Evolutionary conservation across 2,329 filamentous ascomycete genomes (phyloP).

Genomic region (Colletotrichum salicis): DNA sequence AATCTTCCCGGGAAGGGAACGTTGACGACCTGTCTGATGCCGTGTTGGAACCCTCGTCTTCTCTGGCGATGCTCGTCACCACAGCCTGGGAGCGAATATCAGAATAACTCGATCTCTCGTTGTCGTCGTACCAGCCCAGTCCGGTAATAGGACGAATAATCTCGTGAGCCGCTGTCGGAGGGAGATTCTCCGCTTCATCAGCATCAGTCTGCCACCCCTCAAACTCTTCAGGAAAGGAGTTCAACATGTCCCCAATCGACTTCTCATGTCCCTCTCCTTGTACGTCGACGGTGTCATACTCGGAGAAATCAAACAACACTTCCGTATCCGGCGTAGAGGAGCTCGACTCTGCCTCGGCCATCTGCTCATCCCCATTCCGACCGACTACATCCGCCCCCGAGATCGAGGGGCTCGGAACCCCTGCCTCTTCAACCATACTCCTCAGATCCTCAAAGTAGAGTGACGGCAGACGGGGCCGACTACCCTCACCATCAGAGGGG

Average conservation of each 20-base stretch:
- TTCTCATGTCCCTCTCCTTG: neutral
- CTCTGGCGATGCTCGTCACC: neutral
- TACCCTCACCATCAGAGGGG: neutral
- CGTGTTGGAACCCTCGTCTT: neutral
- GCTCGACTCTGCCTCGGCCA: neutral
- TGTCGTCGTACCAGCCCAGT: conserved; percentile 15
- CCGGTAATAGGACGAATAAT: neutral
- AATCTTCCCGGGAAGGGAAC: neutral
- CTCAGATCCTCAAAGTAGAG: neutral
- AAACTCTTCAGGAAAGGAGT: neutral
- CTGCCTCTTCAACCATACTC: neutral
- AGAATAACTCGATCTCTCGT: neutral
- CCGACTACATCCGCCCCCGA: neutral
- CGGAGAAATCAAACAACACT: neutral
- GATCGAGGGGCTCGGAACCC: neutral
- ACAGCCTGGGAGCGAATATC: neutral
- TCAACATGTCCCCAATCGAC: neutral
- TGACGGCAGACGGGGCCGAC: neutral
- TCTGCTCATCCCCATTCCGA: neutral
- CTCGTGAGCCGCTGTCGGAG: neutral
- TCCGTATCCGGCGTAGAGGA: neutral
- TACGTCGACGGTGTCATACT: neutral
- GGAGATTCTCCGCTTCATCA: neutral
- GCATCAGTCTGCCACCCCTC: neutral
- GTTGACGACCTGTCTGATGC: neutral